A percentile compares a stretch with the other conserved stretches of the same genome.
Conservation (phyloP, 352 stramenopile genomes). For the Sclerospora graminicola region DNA sequence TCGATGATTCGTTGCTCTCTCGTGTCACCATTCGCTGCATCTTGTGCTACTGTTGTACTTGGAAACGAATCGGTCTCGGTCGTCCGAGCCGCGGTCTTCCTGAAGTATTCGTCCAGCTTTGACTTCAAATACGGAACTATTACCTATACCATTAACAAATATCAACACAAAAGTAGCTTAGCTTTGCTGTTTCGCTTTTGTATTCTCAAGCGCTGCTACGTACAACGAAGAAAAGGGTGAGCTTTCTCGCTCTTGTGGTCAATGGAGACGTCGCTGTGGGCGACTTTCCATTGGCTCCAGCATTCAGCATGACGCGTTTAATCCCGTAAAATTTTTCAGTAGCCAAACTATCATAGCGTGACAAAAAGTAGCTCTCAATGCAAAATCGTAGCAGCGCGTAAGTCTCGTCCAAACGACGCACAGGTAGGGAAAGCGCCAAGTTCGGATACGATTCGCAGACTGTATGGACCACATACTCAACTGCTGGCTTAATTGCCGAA, state of each 20-base stretch:
- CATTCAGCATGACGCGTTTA: constrained; percentile 53
- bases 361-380: constrained; percentile 66
- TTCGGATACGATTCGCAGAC: constrained; percentile 69
- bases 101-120: constrained; percentile 62
- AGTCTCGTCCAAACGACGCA: constrained; percentile 68
- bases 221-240: constrained; percentile 52
- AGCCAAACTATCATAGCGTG: constrained; percentile 61
- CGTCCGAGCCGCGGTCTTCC: constrained; percentile 21
- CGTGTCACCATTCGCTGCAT: background rate
- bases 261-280: constrained; percentile 24
- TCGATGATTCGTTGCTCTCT: constrained; percentile 11
- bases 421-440: constrained; percentile 33
- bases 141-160: constrained; percentile 24
- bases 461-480: constrained; percentile 63
- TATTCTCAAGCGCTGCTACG: too few species aligned
- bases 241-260: constrained; percentile 31
- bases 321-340: constrained; percentile 83
- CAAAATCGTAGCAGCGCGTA: constrained; percentile 56
- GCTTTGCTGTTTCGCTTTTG: too few species aligned
- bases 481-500: constrained; percentile 57
- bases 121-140: constrained; percentile 69
- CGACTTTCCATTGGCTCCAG: background rate
- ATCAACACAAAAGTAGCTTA: background rate
- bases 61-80: background rate
- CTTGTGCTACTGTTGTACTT: background rate